A percentile compares a stretch with the other conserved stretches of the same genome.
Conservation (phyloP, 2,329 filamentous ascomycete species). For the Pleurostoma richardsiae region DNA sequence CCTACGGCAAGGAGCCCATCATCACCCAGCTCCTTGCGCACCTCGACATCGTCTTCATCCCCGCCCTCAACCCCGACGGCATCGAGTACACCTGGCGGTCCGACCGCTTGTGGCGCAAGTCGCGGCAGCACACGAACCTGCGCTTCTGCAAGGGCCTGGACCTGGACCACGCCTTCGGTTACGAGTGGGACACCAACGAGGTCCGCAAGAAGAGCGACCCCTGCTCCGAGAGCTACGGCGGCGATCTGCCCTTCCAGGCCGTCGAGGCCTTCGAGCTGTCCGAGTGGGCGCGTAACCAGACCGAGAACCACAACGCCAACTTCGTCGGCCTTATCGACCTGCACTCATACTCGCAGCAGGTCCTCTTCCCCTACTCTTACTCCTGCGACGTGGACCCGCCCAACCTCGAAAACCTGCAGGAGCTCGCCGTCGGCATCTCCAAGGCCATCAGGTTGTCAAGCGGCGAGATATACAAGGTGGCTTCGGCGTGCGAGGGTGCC, state of each 20-base stretch:
- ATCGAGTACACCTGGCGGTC: slow-evolving; percentile 91
- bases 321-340: slow-evolving; percentile 87
- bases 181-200: slow-evolving; percentile 65
- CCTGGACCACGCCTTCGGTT: slow-evolving; percentile 81
- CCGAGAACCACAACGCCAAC: slow-evolving; percentile 60
- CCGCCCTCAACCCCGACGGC: slow-evolving; percentile 87
- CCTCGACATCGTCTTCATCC: slow-evolving; percentile 85
- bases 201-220: slow-evolving; percentile 65
- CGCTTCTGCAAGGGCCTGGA: slow-evolving; percentile 85
- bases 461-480: slow-evolving; percentile 70
- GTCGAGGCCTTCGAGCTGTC: slow-evolving; percentile 72
- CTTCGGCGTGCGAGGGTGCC: slow-evolving; percentile 82
- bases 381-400: slow-evolving; percentile 75
- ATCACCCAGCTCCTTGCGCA: slow-evolving; percentile 75
- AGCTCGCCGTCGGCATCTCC: slow-evolving; percentile 80
- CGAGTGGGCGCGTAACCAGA: slow-evolving; percentile 79
- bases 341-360: slow-evolving; percentile 92
- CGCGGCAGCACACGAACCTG: slow-evolving; percentile 75
- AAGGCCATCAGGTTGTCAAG: slow-evolving; percentile 83
- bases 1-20: slow-evolving; percentile 66
- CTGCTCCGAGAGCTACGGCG: slow-evolving; percentile 87
- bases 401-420: slow-evolving; percentile 85
- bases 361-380: slow-evolving; percentile 88
- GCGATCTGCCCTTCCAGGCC: slow-evolving; percentile 76
- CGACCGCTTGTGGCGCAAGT: slow-evolving; percentile 94